These are phyloP conservation scores for Peterozyma xylosa DNA, from an alignment of 805 yeast species.

Conservation along the genomic window DNA sequence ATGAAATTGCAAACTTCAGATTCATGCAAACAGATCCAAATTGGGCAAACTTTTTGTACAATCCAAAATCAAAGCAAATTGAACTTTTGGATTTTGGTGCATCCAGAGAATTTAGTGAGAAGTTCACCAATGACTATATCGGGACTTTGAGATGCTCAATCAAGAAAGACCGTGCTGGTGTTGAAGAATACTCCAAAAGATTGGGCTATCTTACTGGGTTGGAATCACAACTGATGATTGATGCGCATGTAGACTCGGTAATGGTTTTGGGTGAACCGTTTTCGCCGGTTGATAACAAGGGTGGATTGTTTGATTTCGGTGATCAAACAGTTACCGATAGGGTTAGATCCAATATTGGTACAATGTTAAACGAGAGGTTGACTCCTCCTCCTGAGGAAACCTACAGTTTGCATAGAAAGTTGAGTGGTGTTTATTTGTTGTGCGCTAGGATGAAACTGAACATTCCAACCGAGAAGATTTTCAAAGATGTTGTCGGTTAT, in stretches of 20 bases:
- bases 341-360: conserved; percentile 77
- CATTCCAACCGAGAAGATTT: conserved; percentile 74
- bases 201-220: conserved; percentile 89
- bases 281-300: conserved; percentile 39
- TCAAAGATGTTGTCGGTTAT: conserved; percentile 63
- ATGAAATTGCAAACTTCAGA: conserved; percentile 75
- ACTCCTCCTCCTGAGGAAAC: conserved; percentile 99
- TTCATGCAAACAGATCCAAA: conserved; percentile 99
- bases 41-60: conserved; percentile 95
- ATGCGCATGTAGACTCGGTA: conserved; percentile 89
- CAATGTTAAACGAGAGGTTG: conserved; percentile 86
- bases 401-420: conserved; percentile 89
- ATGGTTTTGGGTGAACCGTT: conserved; percentile 92
- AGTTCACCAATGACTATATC: conserved; percentile 64
- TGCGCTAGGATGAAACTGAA: conserved; percentile 81
- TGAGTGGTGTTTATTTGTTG: conserved; percentile 86
- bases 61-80: conserved; percentile 58
- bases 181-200: conserved; percentile 56
- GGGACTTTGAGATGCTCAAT: conserved; percentile 71
- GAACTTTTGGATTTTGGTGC: conserved; percentile 96
- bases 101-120: conserved; percentile 65
- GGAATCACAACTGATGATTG: conserved; percentile 80
- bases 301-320: conserved; percentile 59
- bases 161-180: conserved; percentile 52
- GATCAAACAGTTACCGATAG: conserved; percentile 91